These are phyloP conservation scores for Vanrija sp. DNA, from an alignment of 1,284 basidiomycete genomes.

Conservation along the genomic window DNA sequence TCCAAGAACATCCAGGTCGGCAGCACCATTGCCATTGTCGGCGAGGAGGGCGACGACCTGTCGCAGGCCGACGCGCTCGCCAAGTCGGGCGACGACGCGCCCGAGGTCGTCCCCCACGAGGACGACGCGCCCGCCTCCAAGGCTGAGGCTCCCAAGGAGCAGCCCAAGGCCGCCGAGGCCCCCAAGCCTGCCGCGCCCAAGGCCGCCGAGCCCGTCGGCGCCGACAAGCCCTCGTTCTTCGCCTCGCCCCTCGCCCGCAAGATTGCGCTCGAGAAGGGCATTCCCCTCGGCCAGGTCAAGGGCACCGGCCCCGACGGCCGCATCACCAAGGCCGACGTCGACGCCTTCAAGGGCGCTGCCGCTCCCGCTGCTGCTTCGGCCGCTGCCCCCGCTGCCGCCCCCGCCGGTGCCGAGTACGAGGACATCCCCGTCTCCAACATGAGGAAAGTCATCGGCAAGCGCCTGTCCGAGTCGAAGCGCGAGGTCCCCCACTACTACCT, in stretches of 20 bases:
- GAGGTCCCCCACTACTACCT: conserved; percentile 97
- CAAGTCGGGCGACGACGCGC: conserved; percentile 48
- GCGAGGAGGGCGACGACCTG: conserved; percentile 89
- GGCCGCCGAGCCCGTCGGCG: conserved; percentile 29
- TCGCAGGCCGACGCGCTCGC: conserved; percentile 75
- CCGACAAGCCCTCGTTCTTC: conserved; percentile 67
- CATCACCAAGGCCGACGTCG: conserved; percentile 84
- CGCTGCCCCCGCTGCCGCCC: conserved; percentile 43
- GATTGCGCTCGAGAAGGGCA: conserved; percentile 89
- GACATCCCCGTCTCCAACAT: conserved; percentile 93
- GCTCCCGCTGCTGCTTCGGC: conserved; percentile 50
- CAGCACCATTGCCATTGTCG: conserved; percentile 80
- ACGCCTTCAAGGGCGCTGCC: conserved; percentile 69
- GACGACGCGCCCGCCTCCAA: conserved; percentile 19
- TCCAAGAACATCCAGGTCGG: conserved; percentile 83
- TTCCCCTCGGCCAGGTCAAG: conserved; percentile 86
- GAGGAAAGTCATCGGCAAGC: conserved; percentile 85
- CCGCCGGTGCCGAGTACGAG: conserved; percentile 64
- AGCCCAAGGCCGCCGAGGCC: conserved; percentile 21
- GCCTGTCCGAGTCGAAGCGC: conserved; percentile 89
- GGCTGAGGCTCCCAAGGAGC: conserved; percentile 20
- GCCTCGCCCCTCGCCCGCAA: conserved; percentile 94
- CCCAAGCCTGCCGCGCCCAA: conserved; percentile 49
- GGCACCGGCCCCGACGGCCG: conserved; percentile 91
- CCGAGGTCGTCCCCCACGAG: conserved; percentile 44